Conservation (phyloP, 1,284 basidiomycete species). For the Pholiota adiposa region DNA sequence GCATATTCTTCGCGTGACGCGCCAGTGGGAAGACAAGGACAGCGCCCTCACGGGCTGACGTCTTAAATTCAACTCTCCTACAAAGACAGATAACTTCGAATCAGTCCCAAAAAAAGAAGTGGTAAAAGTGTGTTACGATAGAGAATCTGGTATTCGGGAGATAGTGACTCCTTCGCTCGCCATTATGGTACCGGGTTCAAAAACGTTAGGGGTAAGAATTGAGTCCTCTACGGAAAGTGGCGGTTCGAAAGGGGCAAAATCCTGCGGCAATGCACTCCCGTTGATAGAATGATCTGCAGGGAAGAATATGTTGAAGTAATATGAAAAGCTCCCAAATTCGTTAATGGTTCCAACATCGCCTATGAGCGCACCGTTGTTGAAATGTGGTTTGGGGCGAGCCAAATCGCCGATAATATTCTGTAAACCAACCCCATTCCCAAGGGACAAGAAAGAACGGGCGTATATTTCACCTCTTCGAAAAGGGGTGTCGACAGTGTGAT, state of each 20-base stretch:
- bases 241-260: not conserved
- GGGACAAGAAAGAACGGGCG: not conserved
- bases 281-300: not conserved
- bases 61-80: conserved; percentile 4
- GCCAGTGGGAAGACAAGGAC: conserved; percentile 3
- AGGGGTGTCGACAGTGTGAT: not conserved
- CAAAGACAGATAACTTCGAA: not conserved
- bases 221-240: not conserved
- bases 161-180: not conserved
- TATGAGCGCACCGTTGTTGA: conserved; percentile 11
- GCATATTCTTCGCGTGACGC: not conserved
- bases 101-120: not conserved
- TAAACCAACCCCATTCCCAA: not conserved
- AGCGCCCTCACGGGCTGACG: not conserved
- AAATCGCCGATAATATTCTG: not conserved
- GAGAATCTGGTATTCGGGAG: not conserved
- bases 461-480: not conserved
- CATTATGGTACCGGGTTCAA: not conserved
- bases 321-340: conserved; percentile 6
- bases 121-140: conserved; percentile 2
- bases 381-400: not conserved
- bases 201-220: not conserved
- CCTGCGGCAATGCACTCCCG: not conserved
- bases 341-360: conserved; percentile 19
- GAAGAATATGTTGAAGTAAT: conserved; percentile 12